Evolutionary conservation across 257 asterid genomes (phyloP).

Genomic region (Haberlea rhodopensis): DNA sequence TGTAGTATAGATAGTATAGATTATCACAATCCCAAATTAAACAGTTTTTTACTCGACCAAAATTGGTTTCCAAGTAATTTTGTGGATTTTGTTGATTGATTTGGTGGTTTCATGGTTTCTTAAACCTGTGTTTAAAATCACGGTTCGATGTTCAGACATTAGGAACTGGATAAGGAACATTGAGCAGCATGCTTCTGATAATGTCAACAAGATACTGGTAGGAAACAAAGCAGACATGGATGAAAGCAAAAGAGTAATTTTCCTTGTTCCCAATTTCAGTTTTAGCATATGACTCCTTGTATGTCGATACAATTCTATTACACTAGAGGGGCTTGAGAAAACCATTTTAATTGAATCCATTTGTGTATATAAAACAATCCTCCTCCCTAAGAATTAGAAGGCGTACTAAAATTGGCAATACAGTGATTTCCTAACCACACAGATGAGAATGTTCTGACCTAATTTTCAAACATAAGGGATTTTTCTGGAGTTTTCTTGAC

Average conservation of each 20-base stretch:
- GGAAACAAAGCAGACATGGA: slow-evolving; percentile 74
- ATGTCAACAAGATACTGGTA: slow-evolving; percentile 58
- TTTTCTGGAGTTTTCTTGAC: not conserved
- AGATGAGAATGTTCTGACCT: too few relatives aligned
- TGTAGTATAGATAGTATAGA: too few relatives aligned
- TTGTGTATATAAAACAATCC: not conserved
- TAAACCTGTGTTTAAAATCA: slow-evolving; percentile 14
- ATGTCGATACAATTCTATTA: slow-evolving; percentile 2
- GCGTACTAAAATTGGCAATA: not conserved
- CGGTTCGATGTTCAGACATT: slow-evolving; percentile 39
- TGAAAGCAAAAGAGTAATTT: slow-evolving; percentile 59
- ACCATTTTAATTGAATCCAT: slow-evolving; percentile 7
- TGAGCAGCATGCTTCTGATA: slow-evolving; percentile 64
- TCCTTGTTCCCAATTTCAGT: slow-evolving; percentile 2
- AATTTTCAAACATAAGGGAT: not conserved
- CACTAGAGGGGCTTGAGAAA: not conserved
- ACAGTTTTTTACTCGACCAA: slow-evolving; percentile 10
- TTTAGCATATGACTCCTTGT: slow-evolving; percentile 7
- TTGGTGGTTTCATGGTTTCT: slow-evolving; percentile 17
- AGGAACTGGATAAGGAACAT: slow-evolving; percentile 65
- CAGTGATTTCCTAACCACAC: not conserved
- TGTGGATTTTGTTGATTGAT: slow-evolving; percentile 10
- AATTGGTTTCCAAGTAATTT: not conserved
- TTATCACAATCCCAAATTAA: too few relatives aligned
- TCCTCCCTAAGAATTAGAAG: not conserved